Conservation (phyloP, 345 rosid genomes). For the Geranium rotundifolium region DNA sequence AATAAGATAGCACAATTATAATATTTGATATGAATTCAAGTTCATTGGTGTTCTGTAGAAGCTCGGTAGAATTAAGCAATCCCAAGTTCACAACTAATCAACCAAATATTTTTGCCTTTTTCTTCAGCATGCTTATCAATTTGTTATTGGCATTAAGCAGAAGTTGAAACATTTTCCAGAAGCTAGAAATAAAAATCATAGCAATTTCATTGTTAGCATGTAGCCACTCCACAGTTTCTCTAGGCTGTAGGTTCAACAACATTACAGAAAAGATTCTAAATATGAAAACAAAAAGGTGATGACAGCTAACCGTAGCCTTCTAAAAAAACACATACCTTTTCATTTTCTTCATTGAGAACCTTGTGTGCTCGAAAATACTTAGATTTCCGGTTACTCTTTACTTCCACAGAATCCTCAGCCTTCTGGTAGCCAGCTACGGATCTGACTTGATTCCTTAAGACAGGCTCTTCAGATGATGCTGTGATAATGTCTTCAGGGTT, state of each 20-base stretch:
- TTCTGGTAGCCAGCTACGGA: constrained; percentile 17
- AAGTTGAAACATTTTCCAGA: no score
- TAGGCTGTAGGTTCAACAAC: not conserved
- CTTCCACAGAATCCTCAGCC: constrained; percentile 25
- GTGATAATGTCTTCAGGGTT: constrained; percentile 32
- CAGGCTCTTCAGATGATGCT: constrained; percentile 62
- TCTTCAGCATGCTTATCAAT: no score
- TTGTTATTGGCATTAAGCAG: no score
- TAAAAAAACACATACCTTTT: not conserved
- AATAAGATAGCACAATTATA: no score
- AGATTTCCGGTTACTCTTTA: constrained; percentile 11
- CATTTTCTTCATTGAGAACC: constrained; percentile 17
- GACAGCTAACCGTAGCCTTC: not conserved
- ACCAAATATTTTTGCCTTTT: no score
- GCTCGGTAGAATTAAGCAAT: no score
- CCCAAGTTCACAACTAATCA: no score
- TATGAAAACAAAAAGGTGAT: constrained; percentile 1
- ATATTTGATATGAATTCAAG: no score
- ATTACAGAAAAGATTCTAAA: not conserved
- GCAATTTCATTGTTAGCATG: not conserved
- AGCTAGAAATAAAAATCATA: no score
- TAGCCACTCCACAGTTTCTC: not conserved
- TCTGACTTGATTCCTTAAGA: constrained; percentile 51
- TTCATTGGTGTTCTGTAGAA: no score
- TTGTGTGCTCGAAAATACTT: constrained; percentile 20